Evolutionary conservation across 2,329 filamentous ascomycete genomes (phyloP).

Genomic region (Xylaria sp.): DNA sequence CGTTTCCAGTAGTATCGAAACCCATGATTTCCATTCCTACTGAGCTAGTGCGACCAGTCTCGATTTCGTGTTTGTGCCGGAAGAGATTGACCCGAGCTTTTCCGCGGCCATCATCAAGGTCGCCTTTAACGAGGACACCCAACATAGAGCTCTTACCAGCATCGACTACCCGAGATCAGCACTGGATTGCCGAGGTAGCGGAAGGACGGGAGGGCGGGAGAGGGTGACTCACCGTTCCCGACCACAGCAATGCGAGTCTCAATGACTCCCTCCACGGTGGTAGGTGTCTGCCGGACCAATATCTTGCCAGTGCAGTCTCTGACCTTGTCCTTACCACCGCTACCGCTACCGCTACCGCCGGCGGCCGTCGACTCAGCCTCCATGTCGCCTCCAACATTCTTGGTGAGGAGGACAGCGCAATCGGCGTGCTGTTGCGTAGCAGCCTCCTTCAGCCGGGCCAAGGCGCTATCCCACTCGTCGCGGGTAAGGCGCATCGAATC

Average conservation of each 20-base stretch:
- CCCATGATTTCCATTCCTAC: slow-evolving; percentile 99
- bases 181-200: neutral
- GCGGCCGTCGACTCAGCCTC: slow-evolving; percentile 70
- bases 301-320: slow-evolving; percentile 82
- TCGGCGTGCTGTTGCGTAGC: slow-evolving; percentile 75
- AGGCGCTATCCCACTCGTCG: slow-evolving; percentile 79
- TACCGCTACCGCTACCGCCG: slow-evolving; percentile 55
- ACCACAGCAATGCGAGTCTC: slow-evolving; percentile 97
- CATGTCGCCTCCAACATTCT: slow-evolving; percentile 82
- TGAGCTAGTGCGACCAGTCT: slow-evolving; percentile 93
- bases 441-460: slow-evolving; percentile 72
- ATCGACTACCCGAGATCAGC: slow-evolving; percentile 70
- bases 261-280: slow-evolving; percentile 85
- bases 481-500: slow-evolving; percentile 82
- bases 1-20: slow-evolving; percentile 86
- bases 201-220: slow-evolving; percentile 32
- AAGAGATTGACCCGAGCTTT: slow-evolving; percentile 96
- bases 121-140: slow-evolving; percentile 94
- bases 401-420: slow-evolving; percentile 86
- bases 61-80: slow-evolving; percentile 96
- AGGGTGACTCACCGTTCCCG: slow-evolving; percentile 76
- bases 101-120: slow-evolving; percentile 92
- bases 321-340: slow-evolving; percentile 71
- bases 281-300: slow-evolving; percentile 79
- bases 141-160: slow-evolving; percentile 97